Evolutionary conservation across 768 basidiomycete species (phyloP).

Genomic region (Boletus tomentosulus): DNA sequence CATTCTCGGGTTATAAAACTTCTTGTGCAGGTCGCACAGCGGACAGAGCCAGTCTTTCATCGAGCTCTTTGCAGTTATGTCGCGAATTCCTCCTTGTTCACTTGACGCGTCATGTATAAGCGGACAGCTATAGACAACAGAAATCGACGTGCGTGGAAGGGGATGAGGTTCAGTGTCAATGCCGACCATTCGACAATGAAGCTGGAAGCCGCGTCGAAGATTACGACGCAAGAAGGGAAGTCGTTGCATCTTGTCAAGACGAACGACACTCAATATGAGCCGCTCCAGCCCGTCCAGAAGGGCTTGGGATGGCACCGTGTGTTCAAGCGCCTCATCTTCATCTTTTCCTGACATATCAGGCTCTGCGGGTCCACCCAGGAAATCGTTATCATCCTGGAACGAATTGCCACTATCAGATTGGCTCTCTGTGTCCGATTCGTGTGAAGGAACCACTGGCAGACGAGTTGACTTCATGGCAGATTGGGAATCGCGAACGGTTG

Average conservation of each 20-base stretch:
- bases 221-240: conserved; percentile 59
- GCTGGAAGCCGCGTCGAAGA: conserved; percentile 45
- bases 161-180: conserved; percentile 31
- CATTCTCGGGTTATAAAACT: conserved; percentile 40
- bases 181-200: conserved; percentile 36
- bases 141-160: conserved; percentile 17
- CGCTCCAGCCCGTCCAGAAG: conserved; percentile 36
- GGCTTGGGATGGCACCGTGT: conserved; percentile 27
- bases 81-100: conserved; percentile 9
- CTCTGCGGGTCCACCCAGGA: background rate
- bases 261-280: conserved; percentile 29
- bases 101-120: conserved; percentile 4
- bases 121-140: conserved; percentile 22
- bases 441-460: background rate
- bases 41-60: conserved; percentile 47
- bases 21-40: conserved; percentile 45
- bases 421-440: conserved; percentile 3
- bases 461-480: conserved; percentile 11
- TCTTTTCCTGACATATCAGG: conserved; percentile 11
- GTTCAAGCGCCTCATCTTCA: conserved; percentile 1
- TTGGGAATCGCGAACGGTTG: conserved; percentile 15
- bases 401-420: background rate
- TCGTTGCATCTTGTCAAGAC: conserved; percentile 35
- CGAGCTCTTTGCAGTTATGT: conserved; percentile 15
- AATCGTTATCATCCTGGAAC: conserved; percentile 3